These are phyloP conservation scores for Climacium dendroides DNA, from an alignment of 225 moss, liverwort and hornwort genomes.

Conservation along the genomic window DNA sequence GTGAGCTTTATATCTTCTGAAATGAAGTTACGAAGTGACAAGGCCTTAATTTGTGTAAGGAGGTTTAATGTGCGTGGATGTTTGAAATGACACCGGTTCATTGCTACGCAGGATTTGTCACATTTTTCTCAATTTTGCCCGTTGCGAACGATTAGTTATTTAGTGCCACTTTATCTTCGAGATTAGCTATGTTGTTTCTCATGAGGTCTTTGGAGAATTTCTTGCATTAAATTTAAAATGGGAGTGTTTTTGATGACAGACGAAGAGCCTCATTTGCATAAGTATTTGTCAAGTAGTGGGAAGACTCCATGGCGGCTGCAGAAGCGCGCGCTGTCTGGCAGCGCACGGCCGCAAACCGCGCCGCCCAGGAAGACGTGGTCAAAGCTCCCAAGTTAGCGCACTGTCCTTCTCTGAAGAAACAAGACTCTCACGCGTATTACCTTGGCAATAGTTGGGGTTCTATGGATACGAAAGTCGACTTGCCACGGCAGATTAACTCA, in stretches of 20 bases:
- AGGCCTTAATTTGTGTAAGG: not conserved
- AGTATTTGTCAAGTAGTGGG: constrained; percentile 8
- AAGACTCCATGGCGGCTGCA: constrained; percentile 55
- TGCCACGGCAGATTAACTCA: constrained; percentile 49
- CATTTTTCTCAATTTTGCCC: not conserved
- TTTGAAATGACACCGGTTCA: not conserved
- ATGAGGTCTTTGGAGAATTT: not conserved
- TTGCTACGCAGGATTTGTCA: not conserved
- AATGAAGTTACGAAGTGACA: not conserved
- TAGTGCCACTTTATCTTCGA: not conserved
- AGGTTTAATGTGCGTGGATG: not conserved
- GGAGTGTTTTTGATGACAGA: not conserved
- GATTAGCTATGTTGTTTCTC: not conserved
- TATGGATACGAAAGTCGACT: constrained; percentile 56
- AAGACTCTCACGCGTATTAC: constrained; percentile 37
- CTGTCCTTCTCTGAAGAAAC: constrained; percentile 39
- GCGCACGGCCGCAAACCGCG: constrained; percentile 52
- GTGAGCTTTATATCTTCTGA: not conserved
- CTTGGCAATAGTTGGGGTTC: constrained; percentile 73
- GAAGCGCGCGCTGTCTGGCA: constrained; percentile 78
- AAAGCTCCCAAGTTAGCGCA: constrained; percentile 58
- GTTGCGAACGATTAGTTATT: not conserved
- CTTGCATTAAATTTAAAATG: not conserved
- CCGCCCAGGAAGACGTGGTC: constrained; percentile 57
- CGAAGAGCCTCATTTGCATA: not conserved